Evolutionary conservation across 164 flowering plant species (phyloP).

Genomic region (Kingdonia uniflora): DNA sequence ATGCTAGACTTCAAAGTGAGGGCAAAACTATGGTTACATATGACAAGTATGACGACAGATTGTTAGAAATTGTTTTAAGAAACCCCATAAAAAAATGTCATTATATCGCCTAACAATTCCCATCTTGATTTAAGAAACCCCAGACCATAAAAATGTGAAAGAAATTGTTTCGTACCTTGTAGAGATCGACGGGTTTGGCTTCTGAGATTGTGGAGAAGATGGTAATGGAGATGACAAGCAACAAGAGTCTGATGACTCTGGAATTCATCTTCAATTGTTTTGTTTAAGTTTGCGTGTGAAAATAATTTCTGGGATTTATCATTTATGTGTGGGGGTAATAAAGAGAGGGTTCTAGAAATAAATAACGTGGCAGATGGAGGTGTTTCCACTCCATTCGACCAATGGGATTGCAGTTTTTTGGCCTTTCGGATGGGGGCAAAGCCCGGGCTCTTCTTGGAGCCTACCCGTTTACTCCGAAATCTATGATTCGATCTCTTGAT

Average conservation of each 20-base stretch:
- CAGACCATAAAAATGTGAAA: not conserved
- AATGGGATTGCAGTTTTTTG: slow-evolving; percentile 35
- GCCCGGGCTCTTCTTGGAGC: too few species aligned
- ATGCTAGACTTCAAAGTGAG: too few species aligned
- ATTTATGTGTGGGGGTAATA: not conserved
- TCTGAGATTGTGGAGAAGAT: too few species aligned
- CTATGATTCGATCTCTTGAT: too few species aligned
- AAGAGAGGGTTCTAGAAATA: not conserved
- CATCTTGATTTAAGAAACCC: not conserved
- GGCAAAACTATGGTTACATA: too few species aligned
- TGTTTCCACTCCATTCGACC: slow-evolving; percentile 32
- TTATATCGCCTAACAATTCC: not conserved
- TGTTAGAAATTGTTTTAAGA: too few species aligned
- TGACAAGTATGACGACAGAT: too few species aligned
- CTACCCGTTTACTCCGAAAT: too few species aligned
- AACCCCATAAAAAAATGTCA: slow-evolving; percentile 1
- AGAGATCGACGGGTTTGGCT: slow-evolving; percentile 47
- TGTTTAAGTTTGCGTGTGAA: not conserved
- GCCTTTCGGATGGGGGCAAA: too few species aligned
- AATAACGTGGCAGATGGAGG: slow-evolving; percentile 11
- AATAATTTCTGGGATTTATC: not conserved
- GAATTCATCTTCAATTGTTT: not conserved
- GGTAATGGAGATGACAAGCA: slow-evolving; percentile 13
- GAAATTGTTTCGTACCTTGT: slow-evolving; percentile 34
- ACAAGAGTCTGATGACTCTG: not conserved